These are phyloP conservation scores for barley (Hordeum vulgare) DNA, from an alignment of 176 grass and related monocot genomes.

Conservation along the genomic window MorexV3_pseudomolecules_assembly NC_058518.1:300597653-300598152, in stretches of 20 bases:
- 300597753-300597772: conserved; percentile 42
- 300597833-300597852: conserved; percentile 82
- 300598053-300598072: not conserved
- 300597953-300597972: conserved; percentile 64
- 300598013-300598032: not conserved
- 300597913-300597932: conserved; percentile 54
- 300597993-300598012: not conserved
- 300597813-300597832: conserved; percentile 29
- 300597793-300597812: conserved; percentile 41
- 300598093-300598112: not conserved
- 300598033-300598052: not conserved
- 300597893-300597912: conserved; percentile 34
- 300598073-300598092: not conserved
- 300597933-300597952: conserved; percentile 51
- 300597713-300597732: conserved; percentile 57
- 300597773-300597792: conserved; percentile 35
- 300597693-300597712: conserved; percentile 45
- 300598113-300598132: not conserved
- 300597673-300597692: conserved; percentile 31
- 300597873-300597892: conserved; percentile 74
- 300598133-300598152: conserved; percentile 2
- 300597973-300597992: conserved; percentile 66
- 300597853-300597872: conserved; percentile 90
- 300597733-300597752: conserved; percentile 35
- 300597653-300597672: conserved; percentile 29